Base-by-base conservation (phyloP, 202 grass and related monocot genomes). In the Hordeum pubiflorum region DNA sequence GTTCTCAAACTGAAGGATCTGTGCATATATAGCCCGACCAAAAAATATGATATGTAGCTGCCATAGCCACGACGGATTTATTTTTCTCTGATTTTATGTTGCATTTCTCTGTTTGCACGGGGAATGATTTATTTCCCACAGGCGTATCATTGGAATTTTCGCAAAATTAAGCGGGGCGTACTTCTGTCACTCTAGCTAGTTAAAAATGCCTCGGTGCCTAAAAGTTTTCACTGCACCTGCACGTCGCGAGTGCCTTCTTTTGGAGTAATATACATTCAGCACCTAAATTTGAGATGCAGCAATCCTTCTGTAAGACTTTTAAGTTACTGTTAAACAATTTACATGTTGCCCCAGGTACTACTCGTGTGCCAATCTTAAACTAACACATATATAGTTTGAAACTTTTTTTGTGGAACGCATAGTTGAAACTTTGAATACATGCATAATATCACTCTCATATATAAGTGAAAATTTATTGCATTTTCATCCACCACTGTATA, bases 371-470 rank as follows among this genome's bases (percentile, higher is more conserved):
- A 12, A 55, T 77, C 21, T 13, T 43, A 2, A 33, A 4, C 40
- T 34, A 7, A 36, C 32, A 38, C 0, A 15, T 29, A 12, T 32
- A 4, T 32, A 32, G 31, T 32, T 32, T 32, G 31, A 31, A 31
- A 31, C 31, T 5, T 32, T 32, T 32, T 32, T 32, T 32, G 4
- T 32, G 3, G 4, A 32, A 32, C 31, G 31, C 0, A 5, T 32
- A 32, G 31, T 32, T 32, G 31, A 32, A 32, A 1, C 15, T 63
- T 54, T 10, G 10, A 85, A 31, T 26, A 14, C 43, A 46, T 65
- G 80, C 85, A 83, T 83, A 58, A 78, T 54, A 54, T 54, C 50
- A 87, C 71, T 63, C 36, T 38, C 50, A 24, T 82, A 6, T 63
- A 9, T 13, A 29, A 60, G 36, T n/a, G 48, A 27, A 70, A 13